Evolutionary conservation across 2,329 filamentous ascomycete species (phyloP), one percentile per base, ranked within the genome.

Genomic region (Lachnellula hyalina): DNA sequence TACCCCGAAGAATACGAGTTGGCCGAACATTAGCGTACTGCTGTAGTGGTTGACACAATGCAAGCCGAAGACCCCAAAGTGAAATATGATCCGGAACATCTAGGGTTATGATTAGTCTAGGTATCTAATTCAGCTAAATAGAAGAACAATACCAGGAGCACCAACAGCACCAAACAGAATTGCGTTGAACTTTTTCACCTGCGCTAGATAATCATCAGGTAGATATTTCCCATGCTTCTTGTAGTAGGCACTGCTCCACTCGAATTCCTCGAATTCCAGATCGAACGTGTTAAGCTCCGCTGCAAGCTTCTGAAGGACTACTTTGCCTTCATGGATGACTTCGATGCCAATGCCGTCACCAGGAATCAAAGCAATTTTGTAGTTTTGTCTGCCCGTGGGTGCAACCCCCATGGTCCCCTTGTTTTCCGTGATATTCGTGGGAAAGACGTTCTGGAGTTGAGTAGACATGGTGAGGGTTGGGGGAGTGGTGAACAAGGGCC

Each of bases 1-100:
- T 82, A 21, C 83, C 82, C 14, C 75, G 75, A 52, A 86, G 76
- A 35, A 84, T 76, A 36, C 76, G 76, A 0, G 80, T 84, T 0
- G 83, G 84, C 4, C 84, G 77, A 1, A 87, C 79, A 63, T 87
- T 87, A 56, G 83, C 82, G 61, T 85, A 87, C 63, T 86, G 83
- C 61, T 86, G 83, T 48, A 86, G 72, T 12, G 78, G 74, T 61
- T 85, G 82, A 62, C 84, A 80, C 60, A 87, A 83, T 1, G 83
- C 81, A 1, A 87, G 74, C 35, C 83, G 80, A 14, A 87, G 74
- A 28, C 76, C 74, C 84, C 84, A 86, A 19, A 87, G 79, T 0
- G 81, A 84, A 60, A 86, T 82, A 61, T 86, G 82, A 61, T 86
- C 84, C 0, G 84, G 83, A 0, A 86, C 81, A 50, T 83, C 77